A percentile compares a stretch with the other conserved stretches of the same genome.
These are phyloP conservation scores for Botryosphaeria dothidea DNA, from an alignment of 2,329 filamentous ascomycete genomes.

Conservation along the genomic window DNA sequence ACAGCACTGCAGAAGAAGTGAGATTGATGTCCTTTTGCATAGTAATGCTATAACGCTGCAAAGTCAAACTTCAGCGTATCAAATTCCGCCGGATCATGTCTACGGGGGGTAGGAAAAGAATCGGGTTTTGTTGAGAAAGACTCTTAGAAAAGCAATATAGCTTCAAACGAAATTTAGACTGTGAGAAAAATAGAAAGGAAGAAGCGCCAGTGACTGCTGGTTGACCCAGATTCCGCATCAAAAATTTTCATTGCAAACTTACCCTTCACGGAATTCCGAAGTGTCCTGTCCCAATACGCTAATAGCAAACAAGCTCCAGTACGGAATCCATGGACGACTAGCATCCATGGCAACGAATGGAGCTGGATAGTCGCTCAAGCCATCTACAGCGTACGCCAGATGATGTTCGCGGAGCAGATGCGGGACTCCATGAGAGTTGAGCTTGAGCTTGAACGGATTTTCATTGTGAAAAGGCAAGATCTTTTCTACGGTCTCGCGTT, in stretches of 20 bases:
- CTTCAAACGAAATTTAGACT: too few species aligned
- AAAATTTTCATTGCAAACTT: too few species aligned
- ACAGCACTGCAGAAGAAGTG: constrained; percentile 52
- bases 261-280: constrained; percentile 62
- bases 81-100: too few species aligned
- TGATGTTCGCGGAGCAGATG: constrained; percentile 66
- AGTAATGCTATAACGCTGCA: not conserved
- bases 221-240: too few species aligned
- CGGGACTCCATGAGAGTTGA: constrained; percentile 74
- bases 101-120: too few species aligned
- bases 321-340: constrained; percentile 89
- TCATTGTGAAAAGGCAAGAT: constrained; percentile 68
- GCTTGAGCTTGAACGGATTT: constrained; percentile 51
- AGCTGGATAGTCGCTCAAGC: constrained; percentile 63
- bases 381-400: constrained; percentile 61
- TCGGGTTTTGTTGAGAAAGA: too few species aligned
- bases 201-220: too few species aligned
- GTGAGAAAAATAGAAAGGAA: too few species aligned
- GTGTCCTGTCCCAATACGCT: constrained; percentile 62
- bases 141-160: too few species aligned
- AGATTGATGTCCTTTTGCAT: not conserved
- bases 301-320: constrained; percentile 83
- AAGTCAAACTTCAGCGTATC: not conserved
- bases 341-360: constrained; percentile 77
- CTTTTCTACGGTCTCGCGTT: constrained; percentile 67